Percentiles rank a stretch among this genome's conserved stretches.
These are phyloP conservation scores for Litsea cubeba DNA, from an alignment of 164 flowering plant genomes.

Conservation along the genomic window DNA sequence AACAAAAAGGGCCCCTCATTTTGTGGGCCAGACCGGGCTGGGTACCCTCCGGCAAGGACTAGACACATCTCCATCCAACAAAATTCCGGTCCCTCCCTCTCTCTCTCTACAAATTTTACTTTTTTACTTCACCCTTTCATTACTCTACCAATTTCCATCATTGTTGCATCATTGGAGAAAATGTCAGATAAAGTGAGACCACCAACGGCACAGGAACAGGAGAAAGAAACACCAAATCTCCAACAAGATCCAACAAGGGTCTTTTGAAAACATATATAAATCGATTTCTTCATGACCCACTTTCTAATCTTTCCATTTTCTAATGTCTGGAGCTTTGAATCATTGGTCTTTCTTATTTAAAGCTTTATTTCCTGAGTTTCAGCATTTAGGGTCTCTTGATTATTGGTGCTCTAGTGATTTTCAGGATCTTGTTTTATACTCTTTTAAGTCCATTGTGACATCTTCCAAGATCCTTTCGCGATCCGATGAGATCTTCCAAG, in stretches of 20 bases:
- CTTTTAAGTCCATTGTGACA: too few relatives aligned
- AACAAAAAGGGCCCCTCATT: not conserved
- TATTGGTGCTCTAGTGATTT: not conserved
- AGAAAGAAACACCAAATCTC: not conserved
- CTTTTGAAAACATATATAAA: not conserved
- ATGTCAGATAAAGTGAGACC: conserved; percentile 4
- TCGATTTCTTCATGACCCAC: not conserved
- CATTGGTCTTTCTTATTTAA: conserved; percentile 1
- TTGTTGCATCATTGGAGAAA: conserved; percentile 2
- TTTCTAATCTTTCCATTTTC: not conserved
- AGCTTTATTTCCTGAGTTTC: not conserved
- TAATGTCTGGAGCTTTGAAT: conserved; percentile 1
- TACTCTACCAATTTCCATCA: not conserved
- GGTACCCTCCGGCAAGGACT: too few relatives aligned
- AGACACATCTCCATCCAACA: not conserved
- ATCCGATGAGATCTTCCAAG: not conserved
- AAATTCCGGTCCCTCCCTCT: not conserved
- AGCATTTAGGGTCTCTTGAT: not conserved
- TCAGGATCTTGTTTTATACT: not conserved
- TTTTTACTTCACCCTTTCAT: not conserved
- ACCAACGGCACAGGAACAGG: not conserved
- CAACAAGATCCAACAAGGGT: conserved; percentile 10
- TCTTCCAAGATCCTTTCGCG: not conserved
- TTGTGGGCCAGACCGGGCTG: not conserved
- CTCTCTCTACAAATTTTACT: not conserved